Evolutionary conservation across 179 eudicot species (phyloP), one percentile per base, ranked within the genome.

Genomic region (Heliamphora pulchella): DNA sequence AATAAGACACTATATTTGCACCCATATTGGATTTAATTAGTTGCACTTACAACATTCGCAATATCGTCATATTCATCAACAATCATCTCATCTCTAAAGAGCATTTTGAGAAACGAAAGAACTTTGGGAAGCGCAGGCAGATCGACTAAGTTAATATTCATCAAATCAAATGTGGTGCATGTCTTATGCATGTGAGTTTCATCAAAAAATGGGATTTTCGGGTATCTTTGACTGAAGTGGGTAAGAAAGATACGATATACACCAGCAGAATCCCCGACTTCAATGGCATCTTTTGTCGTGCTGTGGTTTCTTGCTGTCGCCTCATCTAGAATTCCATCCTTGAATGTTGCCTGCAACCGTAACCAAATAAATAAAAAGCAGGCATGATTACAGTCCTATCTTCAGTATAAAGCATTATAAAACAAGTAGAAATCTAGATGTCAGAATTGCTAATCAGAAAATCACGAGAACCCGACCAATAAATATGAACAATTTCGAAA

Each of bases 191-290:
- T 90, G 87, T 91, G 90, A 58, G 86, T 65, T 74, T 92, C 90
- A 15, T 91, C 93, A 20, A 96, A 87, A 18, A 92, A 94, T 3
- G 99, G 98, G 75, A 96, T 92, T 85, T 96, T 96, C 0, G 99
- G 98, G 86, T 96, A 96, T 63, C 99, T 82, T 77, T 96, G 99
- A 81, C 99, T 96, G 94, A 96, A 95, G 79, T 96, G 99, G 9
- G 99, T 93, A 8, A 96, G 94, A 48, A 96, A 88, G 80, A 91
- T 86, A 9, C 99, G 90, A 81, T 94, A 94, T 5, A 84, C 99
- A 39, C 94, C 98, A 4, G 94, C 98, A 22, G 84, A 79, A 54
- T 91, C 84, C 62, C 98, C 99, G 1, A 86, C 89, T 78, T 96
- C 95, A 39, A 96, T 86, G 43, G 99, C 99, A 82, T 95, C 99